Base-by-base conservation (phyloP, 805 yeast species). In the Grigorovia jiainica region DNA sequence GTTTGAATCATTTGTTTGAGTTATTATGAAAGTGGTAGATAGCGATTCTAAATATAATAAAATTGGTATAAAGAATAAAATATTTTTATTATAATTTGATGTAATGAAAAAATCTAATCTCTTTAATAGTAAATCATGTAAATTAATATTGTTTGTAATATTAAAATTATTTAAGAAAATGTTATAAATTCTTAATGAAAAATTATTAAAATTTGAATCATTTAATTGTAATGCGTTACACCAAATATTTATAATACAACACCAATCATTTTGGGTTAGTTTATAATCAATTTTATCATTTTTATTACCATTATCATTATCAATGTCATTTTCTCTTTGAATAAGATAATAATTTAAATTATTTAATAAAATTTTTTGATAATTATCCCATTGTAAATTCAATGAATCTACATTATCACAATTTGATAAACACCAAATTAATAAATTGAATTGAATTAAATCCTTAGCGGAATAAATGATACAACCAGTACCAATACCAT, bases 1-100 rank as follows among this genome's bases (percentile, higher is more conserved):
- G n/a, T 11, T 40, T 11, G 40, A 32, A 23, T 21, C 25, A 35
- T 35, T 35, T 4, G 31, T 3, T 27, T 35, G 35, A 10, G 36
- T 11, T 8, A 34, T 19, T 18, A 34, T 36, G 10, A 42, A 37
- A 8, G 34, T 13, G 23, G 39, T 39, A 13, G 29, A 23, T 2
- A 20, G 23, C 7, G 40, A 35, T 19, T 41, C 44, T 8, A 41
- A 8, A 23, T 31, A 41, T 17, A 37, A 20, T 17, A 41, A n/a
- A 5, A 36, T 13, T 4, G 44, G 44, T 27, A 41, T 24, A 6
- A 25, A 20, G 15, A 19, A 17, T 23, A 39, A 18, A 8, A 27
- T 32, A 6, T 17, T 19, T 23, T 32, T 34, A n/a, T 20, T 10
- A 11, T 10, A 10, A 11, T 10, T 27, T 13, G 11, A 21, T 9